Percentiles rank a stretch among this genome's conserved stretches.
Evolutionary conservation across 2,329 filamentous ascomycete species (phyloP).

Genomic region (Verticillium longisporum): DNA sequence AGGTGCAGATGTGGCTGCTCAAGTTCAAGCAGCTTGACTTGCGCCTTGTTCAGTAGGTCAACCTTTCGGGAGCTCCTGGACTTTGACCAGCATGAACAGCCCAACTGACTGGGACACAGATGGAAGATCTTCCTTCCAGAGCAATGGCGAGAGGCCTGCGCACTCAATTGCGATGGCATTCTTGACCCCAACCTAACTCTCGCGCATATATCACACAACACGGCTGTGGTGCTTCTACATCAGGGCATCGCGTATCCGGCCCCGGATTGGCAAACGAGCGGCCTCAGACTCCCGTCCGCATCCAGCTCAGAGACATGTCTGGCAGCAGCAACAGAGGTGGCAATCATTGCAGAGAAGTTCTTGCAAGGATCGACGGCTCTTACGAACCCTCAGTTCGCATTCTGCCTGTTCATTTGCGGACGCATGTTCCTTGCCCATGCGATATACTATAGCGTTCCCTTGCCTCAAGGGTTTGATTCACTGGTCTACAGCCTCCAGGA

Average conservation of each 20-base stretch:
- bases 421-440: slow-evolving; percentile 24
- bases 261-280: slow-evolving; percentile 18
- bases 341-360: slow-evolving; percentile 28
- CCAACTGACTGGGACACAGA: slow-evolving; percentile 12
- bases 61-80: background rate
- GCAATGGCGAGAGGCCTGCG: slow-evolving; percentile 31
- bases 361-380: slow-evolving; percentile 22
- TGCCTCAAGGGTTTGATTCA: no score
- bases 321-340: slow-evolving; percentile 27
- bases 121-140: slow-evolving; percentile 39
- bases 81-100: background rate
- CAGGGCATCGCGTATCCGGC: slow-evolving; percentile 31
- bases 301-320: slow-evolving; percentile 33
- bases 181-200: slow-evolving; percentile 38
- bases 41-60: slow-evolving; percentile 29
- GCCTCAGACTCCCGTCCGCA: slow-evolving; percentile 25
- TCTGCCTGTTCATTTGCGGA: slow-evolving; percentile 29
- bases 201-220: slow-evolving; percentile 34
- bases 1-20: slow-evolving; percentile 32
- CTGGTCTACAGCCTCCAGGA: no score
- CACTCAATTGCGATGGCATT: slow-evolving; percentile 26
- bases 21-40: slow-evolving; percentile 38
- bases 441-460: slow-evolving; percentile 16
- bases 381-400: slow-evolving; percentile 26
- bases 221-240: slow-evolving; percentile 32